Evolutionary conservation across 1,284 basidiomycete genomes (phyloP), one percentile per base, ranked within the genome.

Genomic region (Wallemia hederae): DNA sequence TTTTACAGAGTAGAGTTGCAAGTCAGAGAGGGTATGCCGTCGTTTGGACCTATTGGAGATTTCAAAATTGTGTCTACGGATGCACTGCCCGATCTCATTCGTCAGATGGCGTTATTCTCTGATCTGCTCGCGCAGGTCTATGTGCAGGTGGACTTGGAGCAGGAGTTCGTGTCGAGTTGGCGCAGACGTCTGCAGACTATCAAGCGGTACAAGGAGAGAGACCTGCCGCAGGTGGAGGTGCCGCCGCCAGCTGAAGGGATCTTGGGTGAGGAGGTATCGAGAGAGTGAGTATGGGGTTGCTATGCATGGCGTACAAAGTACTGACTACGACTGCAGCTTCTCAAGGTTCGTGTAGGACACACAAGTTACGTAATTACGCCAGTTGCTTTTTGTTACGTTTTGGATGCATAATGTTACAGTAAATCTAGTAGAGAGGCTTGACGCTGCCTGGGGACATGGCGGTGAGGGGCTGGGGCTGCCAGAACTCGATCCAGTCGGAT

Each of bases 1-100:
- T 94, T 88, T 70, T 92, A 90, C 77, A 87, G 85, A 68, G 80
- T 96, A 62, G 84, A 79, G 5, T 76, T 96, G 24, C 91, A 96
- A 70, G 78, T 82, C 17, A 84, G 82, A 0, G 74, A 75, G 0
- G 85, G 86, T 25, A 91, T 96, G 80, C 82, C 85, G 7, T 87
- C 90, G 66, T 92, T 94, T 70, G 79, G 81, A 0, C 89, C 90
- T 0, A 76, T 94, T 55, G 89, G 89, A 22, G 80, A 83, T 66
- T 91, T 87, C 76, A 92, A 92, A 74, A 77, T 96, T 63, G 84
- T 96, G 56, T 90, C 86, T 2, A 82, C 84, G 9, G 78, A 81
- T 63, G 83, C 80, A 63, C 74, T 97, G 11, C 85, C 91, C 1
- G 72, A 82, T 24, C 75, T 92, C 56, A 80, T 92, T 28, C 76